Evolutionary conservation across 768 basidiomycete species (phyloP).

Genomic region (Mycena maculata): DNA sequence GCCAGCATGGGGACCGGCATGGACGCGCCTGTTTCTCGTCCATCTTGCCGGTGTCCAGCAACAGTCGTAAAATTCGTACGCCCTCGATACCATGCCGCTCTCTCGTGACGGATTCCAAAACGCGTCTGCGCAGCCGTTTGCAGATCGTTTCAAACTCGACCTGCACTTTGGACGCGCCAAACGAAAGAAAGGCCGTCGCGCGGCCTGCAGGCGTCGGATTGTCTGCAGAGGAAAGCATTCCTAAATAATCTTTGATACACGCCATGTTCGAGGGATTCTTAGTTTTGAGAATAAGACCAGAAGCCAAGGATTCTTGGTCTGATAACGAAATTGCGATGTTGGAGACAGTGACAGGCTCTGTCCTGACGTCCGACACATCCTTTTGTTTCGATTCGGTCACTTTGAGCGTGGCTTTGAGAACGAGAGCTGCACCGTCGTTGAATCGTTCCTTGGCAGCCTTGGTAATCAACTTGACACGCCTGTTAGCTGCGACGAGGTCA

Average conservation of each 20-base stretch:
- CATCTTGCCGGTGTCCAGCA: conserved; percentile 88
- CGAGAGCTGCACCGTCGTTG: conserved; percentile 78
- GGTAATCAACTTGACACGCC: conserved; percentile 75
- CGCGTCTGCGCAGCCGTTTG: conserved; percentile 71
- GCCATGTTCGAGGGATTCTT: conserved; percentile 68
- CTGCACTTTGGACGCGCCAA: conserved; percentile 75
- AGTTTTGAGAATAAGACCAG: conserved; percentile 67
- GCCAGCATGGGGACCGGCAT: neutral
- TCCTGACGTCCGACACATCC: conserved; percentile 68
- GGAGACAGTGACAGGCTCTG: conserved; percentile 76
- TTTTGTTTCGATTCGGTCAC: conserved; percentile 75
- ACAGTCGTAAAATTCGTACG: conserved; percentile 81
- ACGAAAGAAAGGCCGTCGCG: conserved; percentile 78
- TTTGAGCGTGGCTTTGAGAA: conserved; percentile 78
- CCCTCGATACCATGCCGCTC: conserved; percentile 88
- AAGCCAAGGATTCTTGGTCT: conserved; percentile 70
- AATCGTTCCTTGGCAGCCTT: conserved; percentile 82
- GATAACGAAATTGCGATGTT: conserved; percentile 72
- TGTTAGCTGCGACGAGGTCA: conserved; percentile 3
- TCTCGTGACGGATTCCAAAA: conserved; percentile 82
- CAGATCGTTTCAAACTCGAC: conserved; percentile 85
- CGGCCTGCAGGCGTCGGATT: conserved; percentile 82
- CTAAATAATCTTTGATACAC: conserved; percentile 84
- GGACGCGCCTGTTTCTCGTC: conserved; percentile 89
- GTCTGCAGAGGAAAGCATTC: conserved; percentile 82